Base-by-base conservation (phyloP, 441 rosid genomes). In the Adansonia rubrostipa region DNA sequence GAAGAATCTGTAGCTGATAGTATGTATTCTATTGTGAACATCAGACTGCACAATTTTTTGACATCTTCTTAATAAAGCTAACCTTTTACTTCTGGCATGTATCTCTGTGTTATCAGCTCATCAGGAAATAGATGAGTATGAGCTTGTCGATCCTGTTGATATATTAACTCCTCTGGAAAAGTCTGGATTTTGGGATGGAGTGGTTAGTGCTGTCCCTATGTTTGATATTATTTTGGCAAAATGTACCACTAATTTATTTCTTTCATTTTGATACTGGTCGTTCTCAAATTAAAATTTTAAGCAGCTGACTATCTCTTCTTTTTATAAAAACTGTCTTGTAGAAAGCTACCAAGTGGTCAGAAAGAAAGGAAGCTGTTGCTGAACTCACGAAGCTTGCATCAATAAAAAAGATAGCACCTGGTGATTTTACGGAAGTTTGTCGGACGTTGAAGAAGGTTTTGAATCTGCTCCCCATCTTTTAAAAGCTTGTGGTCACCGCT, bases 291-390 rank as follows among this genome's bases (percentile, higher is more conserved):
- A 9, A 42, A 8, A 22, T 19, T 20, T 45, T 74, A 13, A 14
- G 44, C 20, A 60, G 67, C 20, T 60, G 6, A 44, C 44, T 61
- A 24, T 57, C 73, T 24, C 40, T 20, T 24, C 14, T 56, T 33
- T 45, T 11, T 53, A 42, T 56, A 80, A 15, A 19, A 22, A 62
- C 47, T 79, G 50, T 80, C 73, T 85, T 82, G 80, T 85, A 95
- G 99, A 97, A 95, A 95, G 99, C 99, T 82, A 79, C 96, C 80
- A 97, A 97, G 88, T 97, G 99, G 99, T 95, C 90, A 78, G 99
- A 95, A 85, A 89, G 99, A 83, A 97, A 92, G 85, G 99, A 95
- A 77, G 99, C 97, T 74, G 97, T 97, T 86, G 93, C 94, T 51
- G 98, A 97, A 91, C 87, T 97, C 70, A 91, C 97, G 14, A 91